Evolutionary conservation across 495 filamentous ascomycete genomes (phyloP), one percentile per base, ranked within the genome.

Genomic region (Podospora didyma): DNA sequence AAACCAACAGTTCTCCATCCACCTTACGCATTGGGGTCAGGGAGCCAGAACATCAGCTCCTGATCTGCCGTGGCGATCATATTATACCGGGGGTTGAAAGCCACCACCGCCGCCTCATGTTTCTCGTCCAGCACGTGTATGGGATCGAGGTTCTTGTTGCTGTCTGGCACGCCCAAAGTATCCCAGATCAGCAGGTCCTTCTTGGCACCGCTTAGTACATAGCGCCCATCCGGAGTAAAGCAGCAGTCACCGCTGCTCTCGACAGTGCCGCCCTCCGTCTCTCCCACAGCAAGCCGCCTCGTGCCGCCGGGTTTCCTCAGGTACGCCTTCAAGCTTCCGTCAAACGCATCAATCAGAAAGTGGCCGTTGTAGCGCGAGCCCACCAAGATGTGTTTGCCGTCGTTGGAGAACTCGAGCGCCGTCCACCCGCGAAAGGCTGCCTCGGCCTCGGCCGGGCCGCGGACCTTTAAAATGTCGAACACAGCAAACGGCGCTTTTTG

Each of bases 41-140:
- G 94, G 31, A 95, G 69, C 93, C 94, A 97, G 57, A 98, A 90
- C 46, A 94, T 74, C 54, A 92, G 77, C 58, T 97, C 92, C 64
- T 86, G 86, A 64, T 97, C 91, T 5, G 88, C 95, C 41, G 85
- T 91, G 16, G 88, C 91, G 58, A 96, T 75, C 78, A 97, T 84
- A 69, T 97, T 96, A 71, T 85, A 90, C 45, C 90, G 79, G 7
- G 90, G 95, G 71, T 96, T 97, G 67, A 89, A 92, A 45, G 89
- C 89, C 49, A 97, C 82, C 10, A 96, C 77, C 1, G 86, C 86
- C 9, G 84, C 84, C 62, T 83, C 80, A 34, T 82, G 81, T 61
- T 82, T 82, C 46, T 88, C 81, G 16, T 87, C 83, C 49, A 96
- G 63, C 21, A 79, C 80, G 55, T 77, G 70, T 49, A 77, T 70